phyloP scores from a whole-genome alignment of 2,329 filamentous ascomycete genomes.

The Arthrobotrys sinensis region DNA sequence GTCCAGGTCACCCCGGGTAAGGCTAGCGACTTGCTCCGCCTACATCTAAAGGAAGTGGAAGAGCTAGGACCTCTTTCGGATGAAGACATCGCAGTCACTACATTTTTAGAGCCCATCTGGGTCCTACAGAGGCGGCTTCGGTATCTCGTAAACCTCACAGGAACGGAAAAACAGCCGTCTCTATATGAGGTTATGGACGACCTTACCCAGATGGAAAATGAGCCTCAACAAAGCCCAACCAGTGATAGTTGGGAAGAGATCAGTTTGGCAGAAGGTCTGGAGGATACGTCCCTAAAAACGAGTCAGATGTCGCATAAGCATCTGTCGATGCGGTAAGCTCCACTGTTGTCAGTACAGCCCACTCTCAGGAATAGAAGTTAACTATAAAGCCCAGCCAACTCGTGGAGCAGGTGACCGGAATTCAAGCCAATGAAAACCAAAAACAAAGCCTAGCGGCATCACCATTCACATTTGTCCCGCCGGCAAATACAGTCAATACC shows the following conservation, averaged over 20 bases:
- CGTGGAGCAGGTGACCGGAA: constrained; percentile 34
- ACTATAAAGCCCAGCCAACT: constrained; percentile 23
- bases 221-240: constrained; percentile 77
- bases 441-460: constrained; percentile 73
- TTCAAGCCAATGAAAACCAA: not conserved
- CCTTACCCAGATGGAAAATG: constrained; percentile 81
- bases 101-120: constrained; percentile 88
- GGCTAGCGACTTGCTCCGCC: constrained; percentile 92
- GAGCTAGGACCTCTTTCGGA: constrained; percentile 73
- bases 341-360: not conserved
- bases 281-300: constrained; percentile 44
- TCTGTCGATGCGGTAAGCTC: constrained; percentile 62
- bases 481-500: constrained; percentile 81
- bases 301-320: not conserved
- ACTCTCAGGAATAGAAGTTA: not conserved
- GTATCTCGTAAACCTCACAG: constrained; percentile 77
- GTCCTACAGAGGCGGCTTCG: constrained; percentile 88
- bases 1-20: constrained; percentile 90
- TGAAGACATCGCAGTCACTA: constrained; percentile 87
- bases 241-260: constrained; percentile 94
- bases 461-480: constrained; percentile 86
- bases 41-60: constrained; percentile 72
- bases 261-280: constrained; percentile 67
- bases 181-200: constrained; percentile 80
- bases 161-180: constrained; percentile 74